Evolutionary conservation across 116 monocot genomes (phyloP), one percentile per base, ranked within the genome.

Genomic region (Dioscorea cayenensis): DNA sequence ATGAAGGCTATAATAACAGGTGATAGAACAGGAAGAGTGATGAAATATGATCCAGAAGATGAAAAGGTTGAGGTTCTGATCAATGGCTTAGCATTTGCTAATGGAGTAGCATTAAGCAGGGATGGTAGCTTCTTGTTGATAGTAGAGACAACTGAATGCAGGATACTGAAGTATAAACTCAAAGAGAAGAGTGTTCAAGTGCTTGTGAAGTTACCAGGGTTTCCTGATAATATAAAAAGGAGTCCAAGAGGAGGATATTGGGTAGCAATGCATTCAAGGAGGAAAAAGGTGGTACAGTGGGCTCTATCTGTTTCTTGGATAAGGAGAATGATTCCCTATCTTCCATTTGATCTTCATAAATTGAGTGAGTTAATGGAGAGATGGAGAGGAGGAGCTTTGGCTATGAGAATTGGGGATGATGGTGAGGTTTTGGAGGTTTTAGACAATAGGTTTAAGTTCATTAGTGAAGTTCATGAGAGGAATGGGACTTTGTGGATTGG

Each of bases 151-250:
- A 84, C 78, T 25, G 83, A 71, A 1, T 79, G 84, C 18, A 75
- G 81, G 13, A 61, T 95, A 43, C 55, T 80, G 4, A 80, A 66
- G 23, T 95, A 90, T 72, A 73, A 77, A 80, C 83, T 92, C 2
- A 60, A 59, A 27, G 72, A 71, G 0, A 62, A 23, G 12, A 49
- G 17, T 1, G 37, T 70, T 0, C 82, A 90, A 27, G 78, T 87
- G 18, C 65, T 90, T 1, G 75, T 74, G 22, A 67, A 84, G 14
- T 77, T 95, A 6, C 71, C 80, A 0, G 83, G 89, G 10, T 92
- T 72, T 58, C 95, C 92, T 0, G 95, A 95, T 66, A 95, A 95
- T 80, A 85, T 95, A 58, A 85, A 84, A 77, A 63, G 72, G 68
- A 92, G 72, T 51, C 78, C 79, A 2, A 64, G 72, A 21, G 95